Evolutionary conservation across 768 basidiomycete genomes (phyloP).

Genomic region (Tulasnella sp.): DNA sequence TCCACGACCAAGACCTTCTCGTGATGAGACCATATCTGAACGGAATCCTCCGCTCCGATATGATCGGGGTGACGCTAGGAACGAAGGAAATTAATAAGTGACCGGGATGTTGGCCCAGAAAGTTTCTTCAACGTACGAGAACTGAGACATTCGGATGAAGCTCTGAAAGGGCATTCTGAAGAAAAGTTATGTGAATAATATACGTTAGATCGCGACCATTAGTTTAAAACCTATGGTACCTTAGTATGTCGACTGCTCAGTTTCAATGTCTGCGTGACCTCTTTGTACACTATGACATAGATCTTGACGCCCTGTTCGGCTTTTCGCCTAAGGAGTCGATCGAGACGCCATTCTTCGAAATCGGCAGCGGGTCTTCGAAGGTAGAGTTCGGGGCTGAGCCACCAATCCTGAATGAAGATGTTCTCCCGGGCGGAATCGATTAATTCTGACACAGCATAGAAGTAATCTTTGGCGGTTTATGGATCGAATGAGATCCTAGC

Average conservation of each 20-base stretch:
- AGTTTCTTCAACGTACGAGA: conserved; percentile 21
- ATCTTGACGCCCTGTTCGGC: conserved; percentile 37
- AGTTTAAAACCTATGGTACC: too few relatives aligned
- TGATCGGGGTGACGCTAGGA: conserved; percentile 23
- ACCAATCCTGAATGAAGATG: conserved; percentile 36
- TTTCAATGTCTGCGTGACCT: conserved; percentile 33
- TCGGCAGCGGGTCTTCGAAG: conserved; percentile 34
- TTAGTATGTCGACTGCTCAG: conserved; percentile 29
- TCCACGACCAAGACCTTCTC: conserved; percentile 46
- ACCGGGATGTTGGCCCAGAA: neutral
- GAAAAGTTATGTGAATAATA: too few relatives aligned
- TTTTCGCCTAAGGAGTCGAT: conserved; percentile 32
- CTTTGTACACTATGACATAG: conserved; percentile 36
- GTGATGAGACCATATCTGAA: conserved; percentile 87
- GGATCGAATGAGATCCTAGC: neutral
- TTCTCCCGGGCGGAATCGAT: conserved; percentile 26
- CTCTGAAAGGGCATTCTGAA: conserved; percentile 34
- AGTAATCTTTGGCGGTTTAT: conserved; percentile 27
- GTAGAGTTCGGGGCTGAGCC: conserved; percentile 35
- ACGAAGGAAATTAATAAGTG: neutral
- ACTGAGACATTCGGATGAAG: conserved; percentile 35
- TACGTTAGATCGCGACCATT: too few relatives aligned
- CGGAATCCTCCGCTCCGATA: conserved; percentile 21
- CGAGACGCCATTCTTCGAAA: conserved; percentile 36
- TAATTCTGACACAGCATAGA: conserved; percentile 34